phyloP scores from a whole-genome alignment of 371 early-diverging fungal genomes.

The Smittium mucronatum region DNA sequence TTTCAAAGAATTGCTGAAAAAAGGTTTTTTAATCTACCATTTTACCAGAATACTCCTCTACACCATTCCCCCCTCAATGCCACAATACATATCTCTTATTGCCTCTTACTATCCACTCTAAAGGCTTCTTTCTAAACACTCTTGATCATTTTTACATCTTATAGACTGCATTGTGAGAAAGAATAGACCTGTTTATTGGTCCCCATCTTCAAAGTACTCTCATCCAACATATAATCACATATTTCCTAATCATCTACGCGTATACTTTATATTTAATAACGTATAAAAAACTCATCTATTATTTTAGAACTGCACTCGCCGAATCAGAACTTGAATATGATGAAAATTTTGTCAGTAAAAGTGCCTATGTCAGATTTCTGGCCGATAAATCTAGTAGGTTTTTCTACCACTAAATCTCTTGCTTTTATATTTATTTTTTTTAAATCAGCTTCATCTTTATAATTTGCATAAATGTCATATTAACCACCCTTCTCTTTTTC shows the following conservation, averaged over 20 bases:
- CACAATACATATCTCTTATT: no score
- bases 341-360: slow-evolving; percentile 61
- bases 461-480: no score
- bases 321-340: slow-evolving; percentile 85
- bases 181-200: slow-evolving; percentile 83
- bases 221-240: no score
- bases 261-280: background rate
- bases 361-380: slow-evolving; percentile 57
- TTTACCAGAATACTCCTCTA: no score
- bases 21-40: background rate
- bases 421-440: background rate
- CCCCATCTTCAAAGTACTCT: slow-evolving; percentile 61
- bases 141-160: no score
- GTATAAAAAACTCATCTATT: background rate
- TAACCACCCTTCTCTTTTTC: no score
- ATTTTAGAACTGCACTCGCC: slow-evolving; percentile 64
- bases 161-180: slow-evolving; percentile 60
- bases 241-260: no score
- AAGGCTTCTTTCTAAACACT: no score
- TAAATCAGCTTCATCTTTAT: background rate
- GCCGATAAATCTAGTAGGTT: background rate
- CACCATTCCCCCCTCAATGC: no score
- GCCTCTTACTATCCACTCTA: no score
- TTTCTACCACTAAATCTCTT: background rate
- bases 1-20: slow-evolving; percentile 54